Base-by-base conservation (phyloP, 306 rosid species). In the Alnus glutinosa region DNA sequence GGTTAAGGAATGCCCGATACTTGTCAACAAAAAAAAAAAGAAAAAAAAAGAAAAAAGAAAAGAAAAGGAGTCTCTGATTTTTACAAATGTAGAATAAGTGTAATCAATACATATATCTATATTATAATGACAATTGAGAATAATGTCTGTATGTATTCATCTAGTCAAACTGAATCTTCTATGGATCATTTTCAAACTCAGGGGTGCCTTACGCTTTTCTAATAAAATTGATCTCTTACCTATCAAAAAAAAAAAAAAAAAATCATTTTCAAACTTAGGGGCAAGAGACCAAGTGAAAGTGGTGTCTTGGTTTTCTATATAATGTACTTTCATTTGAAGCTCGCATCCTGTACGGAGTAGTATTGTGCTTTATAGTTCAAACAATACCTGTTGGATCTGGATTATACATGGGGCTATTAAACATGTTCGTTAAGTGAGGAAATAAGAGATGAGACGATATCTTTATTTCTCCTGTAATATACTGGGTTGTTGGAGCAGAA, bases 401-500 rank as follows among this genome's bases (percentile, higher is more conserved):
- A 59, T 23, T 42, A 59, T 8, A 7, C 9, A 13, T 62, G 69
- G 69, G 28, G 37, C 10, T 14, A 32, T 36, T 32, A 34, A 34
- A 11, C 39, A 12, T 34, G n/a, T 64, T 11, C 7, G 13, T 32
- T 1, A 34, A 62, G 42, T 12, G 68, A 62, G 57, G 18, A 14
- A 52, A 52, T 52, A 52, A 52, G 57, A 52, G 42, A 62, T 32
- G 15, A 62, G 68, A 58, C 44, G 59, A 50, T 70, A 59, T 52
- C 73, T 73, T 12, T 23, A 77, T 11, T 59, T 77, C 75, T 19
- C 10, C 13, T 74, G 46, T 34, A 34, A 16, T 64, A 10, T 5
- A 12, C 74, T 55, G 32, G 61, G 74, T 49, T 61, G 39, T 73
- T 8, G 77, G 59, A 69, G 57, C 78, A 19, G 11, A 49, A 49